Evolutionary conservation across 345 rosid genomes (phyloP), one percentile per base, ranked within the genome.

Genomic region (Eucalyptus erythrocorys): DNA sequence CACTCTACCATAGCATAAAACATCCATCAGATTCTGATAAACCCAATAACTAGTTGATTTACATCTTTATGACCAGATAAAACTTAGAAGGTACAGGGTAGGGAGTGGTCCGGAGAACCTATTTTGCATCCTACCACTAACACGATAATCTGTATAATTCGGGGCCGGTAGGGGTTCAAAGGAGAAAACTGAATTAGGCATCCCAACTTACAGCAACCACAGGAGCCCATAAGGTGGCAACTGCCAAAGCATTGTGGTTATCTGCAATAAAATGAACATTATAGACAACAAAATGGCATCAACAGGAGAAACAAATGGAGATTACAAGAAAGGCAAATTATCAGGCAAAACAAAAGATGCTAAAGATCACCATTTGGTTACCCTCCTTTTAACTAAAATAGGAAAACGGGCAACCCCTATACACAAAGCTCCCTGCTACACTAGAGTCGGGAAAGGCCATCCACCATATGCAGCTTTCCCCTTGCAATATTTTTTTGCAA

Each of bases 181-280:
- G 27, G 82, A 37, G 82, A 76, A 76, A 76, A 76, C 82, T 76
- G 81, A 34, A 71, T 34, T 19, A 76, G 15, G 82, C 47, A 76
- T 37, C 82, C 13, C 82, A 93, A 95, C 99, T 96, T 95, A 97
- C 99, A 91, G 97, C 95, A 51, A 96, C 80, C 85, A 98, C 97
- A 85, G 99, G 99, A 89, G 96, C 95, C 99, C 99, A 98, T 88
- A 98, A 93, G 93, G 92, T 91, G 88, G 93, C 98, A 91, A 98
- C 90, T 53, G 99, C 90, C 92, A 98, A 88, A 90, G 97, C 97
- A 91, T 98, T 95, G 91, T 96, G 98, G 92, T 98, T 98, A 93
- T 97, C 99, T 97, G 99, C 97, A 93, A 89, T 64, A 48, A 93
- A 86, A 92, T 48, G 37, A 59, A 82, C 48, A 30, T 48, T 37